These are phyloP conservation scores for Jamesozyma gamospora DNA, from an alignment of 805 yeast species.

Conservation along the genomic window DNA sequence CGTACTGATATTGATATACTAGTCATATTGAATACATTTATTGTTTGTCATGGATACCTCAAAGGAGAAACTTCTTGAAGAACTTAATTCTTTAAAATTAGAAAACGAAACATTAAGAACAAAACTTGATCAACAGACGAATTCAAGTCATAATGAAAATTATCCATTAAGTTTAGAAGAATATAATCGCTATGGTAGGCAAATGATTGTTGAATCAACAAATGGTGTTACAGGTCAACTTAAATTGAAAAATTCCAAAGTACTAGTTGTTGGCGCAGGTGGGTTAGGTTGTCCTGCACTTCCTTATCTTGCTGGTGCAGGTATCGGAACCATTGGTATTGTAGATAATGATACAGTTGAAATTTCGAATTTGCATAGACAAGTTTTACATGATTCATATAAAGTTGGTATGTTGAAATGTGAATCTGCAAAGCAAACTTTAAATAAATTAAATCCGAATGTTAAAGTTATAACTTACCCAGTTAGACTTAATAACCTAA, in stretches of 20 bases:
- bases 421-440: slow-evolving; percentile 58
- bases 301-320: slow-evolving; percentile 77
- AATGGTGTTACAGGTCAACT: slow-evolving; percentile 49
- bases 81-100: slow-evolving; percentile 17
- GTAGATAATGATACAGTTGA: slow-evolving; percentile 85
- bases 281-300: slow-evolving; percentile 93
- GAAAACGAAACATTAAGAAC: slow-evolving; percentile 23
- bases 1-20: too few species aligned
- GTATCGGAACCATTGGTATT: slow-evolving; percentile 76
- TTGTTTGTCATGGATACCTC: background rate
- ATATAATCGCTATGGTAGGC: slow-evolving; percentile 81
- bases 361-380: slow-evolving; percentile 78
- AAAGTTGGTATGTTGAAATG: slow-evolving; percentile 64
- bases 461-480: slow-evolving; percentile 48
- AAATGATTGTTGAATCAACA: slow-evolving; percentile 82
- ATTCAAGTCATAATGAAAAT: background rate
- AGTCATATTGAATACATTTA: too few species aligned
- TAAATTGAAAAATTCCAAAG: slow-evolving; percentile 43
- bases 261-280: slow-evolving; percentile 89
- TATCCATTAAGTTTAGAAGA: slow-evolving; percentile 45
- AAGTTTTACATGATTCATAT: slow-evolving; percentile 63
- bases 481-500: slow-evolving; percentile 39
- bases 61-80: slow-evolving; percentile 13
- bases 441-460: slow-evolving; percentile 55
- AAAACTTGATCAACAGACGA: slow-evolving; percentile 4